Percentiles rank a stretch among this genome's conserved stretches.
phyloP scores from a whole-genome alignment of 164 flowering plant species.

The Echeveria elegans region DNA sequence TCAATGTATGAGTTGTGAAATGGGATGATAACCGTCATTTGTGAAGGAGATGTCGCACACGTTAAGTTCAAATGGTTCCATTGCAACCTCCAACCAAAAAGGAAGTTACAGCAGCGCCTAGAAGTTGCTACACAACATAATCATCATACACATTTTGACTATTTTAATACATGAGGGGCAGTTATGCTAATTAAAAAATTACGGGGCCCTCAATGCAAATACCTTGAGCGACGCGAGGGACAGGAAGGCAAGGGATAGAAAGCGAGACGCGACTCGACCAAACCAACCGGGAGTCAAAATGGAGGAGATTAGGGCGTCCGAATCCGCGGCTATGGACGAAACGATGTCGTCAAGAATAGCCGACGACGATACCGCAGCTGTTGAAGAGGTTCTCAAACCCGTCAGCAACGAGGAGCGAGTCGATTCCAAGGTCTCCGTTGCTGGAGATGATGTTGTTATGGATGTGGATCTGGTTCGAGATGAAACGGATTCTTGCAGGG shows the following conservation, averaged over 20 bases:
- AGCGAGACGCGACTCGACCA: not conserved
- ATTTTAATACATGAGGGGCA: not conserved
- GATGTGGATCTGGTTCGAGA: constrained; percentile 10
- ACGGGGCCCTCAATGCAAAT: not conserved
- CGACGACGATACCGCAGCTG: not conserved
- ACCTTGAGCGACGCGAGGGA: not conserved
- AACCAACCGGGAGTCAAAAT: not conserved
- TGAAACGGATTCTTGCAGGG: not conserved
- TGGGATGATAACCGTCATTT: too few species aligned
- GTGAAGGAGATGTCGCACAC: too few species aligned
- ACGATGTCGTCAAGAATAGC: not conserved
- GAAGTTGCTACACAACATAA: too few species aligned
- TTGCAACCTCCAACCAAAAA: too few species aligned
- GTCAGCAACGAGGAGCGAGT: not conserved
- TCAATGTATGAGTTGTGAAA: too few species aligned
- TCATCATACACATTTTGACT: too few species aligned
- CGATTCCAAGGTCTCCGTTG: constrained; percentile 23
- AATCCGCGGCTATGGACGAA: not conserved
- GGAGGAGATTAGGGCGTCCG: constrained; percentile 1
- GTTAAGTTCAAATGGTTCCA: too few species aligned
- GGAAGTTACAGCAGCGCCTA: too few species aligned
- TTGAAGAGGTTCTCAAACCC: not conserved
- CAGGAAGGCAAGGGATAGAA: too few species aligned
- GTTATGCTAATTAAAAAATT: not conserved
- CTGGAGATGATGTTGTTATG: constrained; percentile 2